phyloP scores from a whole-genome alignment of 108 stramenopile genomes.

The Pseudonitzschia pungens region DNA sequence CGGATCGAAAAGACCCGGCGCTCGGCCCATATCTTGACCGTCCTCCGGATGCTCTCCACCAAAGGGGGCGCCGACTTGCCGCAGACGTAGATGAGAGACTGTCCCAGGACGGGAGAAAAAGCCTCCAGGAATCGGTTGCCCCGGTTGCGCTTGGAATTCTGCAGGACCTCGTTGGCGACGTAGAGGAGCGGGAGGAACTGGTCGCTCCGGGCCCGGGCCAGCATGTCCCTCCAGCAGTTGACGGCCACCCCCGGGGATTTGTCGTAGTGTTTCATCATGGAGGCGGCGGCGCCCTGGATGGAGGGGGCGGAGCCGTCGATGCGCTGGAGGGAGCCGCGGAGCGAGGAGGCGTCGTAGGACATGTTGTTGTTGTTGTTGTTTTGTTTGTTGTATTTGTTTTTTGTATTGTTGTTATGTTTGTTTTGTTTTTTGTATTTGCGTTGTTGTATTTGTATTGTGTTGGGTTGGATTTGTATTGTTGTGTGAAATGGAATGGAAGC shows the following conservation, averaged over 20 bases:
- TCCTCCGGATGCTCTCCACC: slow-evolving; percentile 73
- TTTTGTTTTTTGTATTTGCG: too few relatives aligned
- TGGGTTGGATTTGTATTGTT: too few relatives aligned
- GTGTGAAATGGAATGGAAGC: too few relatives aligned
- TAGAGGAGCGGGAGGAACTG: slow-evolving; percentile 77
- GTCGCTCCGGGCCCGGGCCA: slow-evolving; percentile 48
- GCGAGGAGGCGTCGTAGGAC: slow-evolving; percentile 11
- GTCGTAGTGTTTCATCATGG: slow-evolving; percentile 86
- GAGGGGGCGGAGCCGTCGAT: slow-evolving; percentile 45
- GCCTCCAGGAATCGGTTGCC: slow-evolving; percentile 84
- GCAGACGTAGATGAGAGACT: slow-evolving; percentile 62
- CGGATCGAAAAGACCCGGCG: slow-evolving; percentile 72
- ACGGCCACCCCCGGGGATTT: slow-evolving; percentile 61
- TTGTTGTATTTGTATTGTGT: too few relatives aligned
- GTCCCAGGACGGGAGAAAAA: slow-evolving; percentile 70
- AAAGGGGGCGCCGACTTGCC: slow-evolving; percentile 35
- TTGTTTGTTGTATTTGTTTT: not conserved
- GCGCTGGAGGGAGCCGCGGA: slow-evolving; percentile 15
- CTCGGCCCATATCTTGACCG: slow-evolving; percentile 88
- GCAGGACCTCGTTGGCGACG: slow-evolving; percentile 86
- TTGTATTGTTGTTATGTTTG: not conserved
- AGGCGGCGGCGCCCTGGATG: slow-evolving; percentile 65
- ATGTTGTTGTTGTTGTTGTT: not conserved
- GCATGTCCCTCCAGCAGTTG: slow-evolving; percentile 76
- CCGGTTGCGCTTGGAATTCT: slow-evolving; percentile 83